Evolutionary conservation across 179 eudicot genomes (phyloP).

Genomic region (Monotropa hypopitys): DNA sequence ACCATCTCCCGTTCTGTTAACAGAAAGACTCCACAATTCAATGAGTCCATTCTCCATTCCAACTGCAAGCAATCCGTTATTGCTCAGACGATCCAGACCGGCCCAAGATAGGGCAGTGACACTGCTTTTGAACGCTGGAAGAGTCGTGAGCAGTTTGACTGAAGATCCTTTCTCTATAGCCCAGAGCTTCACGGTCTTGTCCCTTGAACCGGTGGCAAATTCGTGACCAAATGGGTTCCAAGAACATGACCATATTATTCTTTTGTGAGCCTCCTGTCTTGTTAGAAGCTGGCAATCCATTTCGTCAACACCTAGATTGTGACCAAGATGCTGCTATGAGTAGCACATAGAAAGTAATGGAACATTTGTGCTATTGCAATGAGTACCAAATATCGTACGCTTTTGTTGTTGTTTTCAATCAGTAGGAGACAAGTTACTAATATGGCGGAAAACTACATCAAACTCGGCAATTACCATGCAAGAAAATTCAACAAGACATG

Average conservation of each 20-base stretch:
- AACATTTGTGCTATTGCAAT: background rate
- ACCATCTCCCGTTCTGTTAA: conserved; percentile 16
- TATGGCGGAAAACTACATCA: background rate
- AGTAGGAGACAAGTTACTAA: background rate
- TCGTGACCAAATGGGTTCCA: conserved; percentile 81
- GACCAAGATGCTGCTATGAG: conserved; percentile 2
- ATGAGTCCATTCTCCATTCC: conserved; percentile 82
- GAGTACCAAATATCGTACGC: background rate
- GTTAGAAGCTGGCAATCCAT: conserved; percentile 40
- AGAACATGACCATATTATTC: conserved; percentile 90
- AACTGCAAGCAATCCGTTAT: conserved; percentile 56
- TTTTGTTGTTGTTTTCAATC: background rate
- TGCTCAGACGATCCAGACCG: conserved; percentile 38
- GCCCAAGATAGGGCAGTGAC: conserved; percentile 81
- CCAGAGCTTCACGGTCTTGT: conserved; percentile 86
- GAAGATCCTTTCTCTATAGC: conserved; percentile 34
- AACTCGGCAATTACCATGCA: background rate
- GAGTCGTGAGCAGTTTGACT: conserved; percentile 41
- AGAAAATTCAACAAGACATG: background rate
- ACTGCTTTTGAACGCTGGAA: conserved; percentile 56
- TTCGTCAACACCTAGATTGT: conserved; percentile 26
- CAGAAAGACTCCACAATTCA: conserved; percentile 55
- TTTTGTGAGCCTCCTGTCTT: conserved; percentile 83
- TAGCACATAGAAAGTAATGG: background rate
- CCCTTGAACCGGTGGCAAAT: conserved; percentile 90